Evolutionary conservation across 805 yeast species (phyloP).

Genomic region (Candida awuae): DNA sequence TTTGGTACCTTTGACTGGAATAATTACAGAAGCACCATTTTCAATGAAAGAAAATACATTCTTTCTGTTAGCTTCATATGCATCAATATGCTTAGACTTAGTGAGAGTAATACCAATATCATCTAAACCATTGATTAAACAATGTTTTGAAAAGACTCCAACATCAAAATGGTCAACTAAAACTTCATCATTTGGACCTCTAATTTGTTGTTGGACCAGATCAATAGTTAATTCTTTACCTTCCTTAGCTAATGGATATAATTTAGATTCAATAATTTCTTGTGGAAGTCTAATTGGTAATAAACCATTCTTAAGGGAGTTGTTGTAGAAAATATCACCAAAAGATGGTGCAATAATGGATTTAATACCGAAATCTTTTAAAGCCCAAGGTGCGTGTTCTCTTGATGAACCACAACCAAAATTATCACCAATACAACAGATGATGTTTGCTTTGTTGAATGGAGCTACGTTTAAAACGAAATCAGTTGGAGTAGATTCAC

Average conservation of each 20-base stretch:
- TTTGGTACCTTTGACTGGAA: conserved; percentile 61
- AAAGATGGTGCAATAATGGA: conserved; percentile 96
- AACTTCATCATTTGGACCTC: conserved; percentile 58
- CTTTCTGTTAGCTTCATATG: conserved; percentile 72
- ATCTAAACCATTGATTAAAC: conserved; percentile 89
- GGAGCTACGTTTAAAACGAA: conserved; percentile 84
- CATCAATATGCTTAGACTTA: conserved; percentile 67
- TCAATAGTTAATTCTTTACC: conserved; percentile 73
- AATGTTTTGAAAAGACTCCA: conserved; percentile 89
- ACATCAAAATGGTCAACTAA: conserved; percentile 78
- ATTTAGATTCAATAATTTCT: conserved; percentile 58
- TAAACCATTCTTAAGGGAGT: conserved; percentile 92
- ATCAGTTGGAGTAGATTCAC: conserved; percentile 77
- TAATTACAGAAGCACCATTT: conserved; percentile 61
- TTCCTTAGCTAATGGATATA: conserved; percentile 71
- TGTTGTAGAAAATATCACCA: conserved; percentile 96
- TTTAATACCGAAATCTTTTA: conserved; percentile 94
- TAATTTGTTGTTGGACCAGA: conserved; percentile 77
- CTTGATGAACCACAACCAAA: conserved; percentile 99
- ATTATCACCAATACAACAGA: conserved; percentile 92
- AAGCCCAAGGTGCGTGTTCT: conserved; percentile 99
- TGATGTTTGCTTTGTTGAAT: conserved; percentile 68
- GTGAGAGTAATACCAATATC: conserved; percentile 94
- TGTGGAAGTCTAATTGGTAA: conserved; percentile 88
- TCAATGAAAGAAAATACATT: conserved; percentile 85